These are phyloP conservation scores for Staphylotrichum tortipilum DNA, from an alignment of 495 filamentous ascomycete genomes.

Conservation along the genomic window DNA sequence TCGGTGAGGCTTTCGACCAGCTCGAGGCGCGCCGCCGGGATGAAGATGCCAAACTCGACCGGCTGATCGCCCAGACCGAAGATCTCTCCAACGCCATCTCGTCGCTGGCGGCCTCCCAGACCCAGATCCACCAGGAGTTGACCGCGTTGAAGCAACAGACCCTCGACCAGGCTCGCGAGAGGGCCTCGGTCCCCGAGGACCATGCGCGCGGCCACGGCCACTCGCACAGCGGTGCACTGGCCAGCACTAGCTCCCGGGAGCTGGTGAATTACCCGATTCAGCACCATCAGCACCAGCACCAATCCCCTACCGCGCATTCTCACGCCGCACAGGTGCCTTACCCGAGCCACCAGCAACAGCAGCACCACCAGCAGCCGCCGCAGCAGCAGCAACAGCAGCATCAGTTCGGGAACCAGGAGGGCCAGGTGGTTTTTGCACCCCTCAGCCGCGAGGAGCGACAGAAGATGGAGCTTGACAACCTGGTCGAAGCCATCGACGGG, in stretches of 20 bases:
- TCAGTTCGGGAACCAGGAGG: slow-evolving; percentile 21
- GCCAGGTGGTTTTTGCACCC: slow-evolving; percentile 28
- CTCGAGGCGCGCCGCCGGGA: slow-evolving; percentile 60
- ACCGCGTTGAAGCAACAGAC: slow-evolving; percentile 18
- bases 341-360: neutral
- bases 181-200: slow-evolving; percentile 3
- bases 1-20: slow-evolving; percentile 32
- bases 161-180: slow-evolving; percentile 16
- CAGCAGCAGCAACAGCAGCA: slow-evolving; percentile 14
- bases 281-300: slow-evolving; percentile 14
- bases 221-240: slow-evolving; percentile 13
- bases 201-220: slow-evolving; percentile 8
- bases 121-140: slow-evolving; percentile 30
- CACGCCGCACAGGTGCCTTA: slow-evolving; percentile 23
- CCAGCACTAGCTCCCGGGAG: slow-evolving; percentile 11
- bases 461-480: slow-evolving; percentile 53
- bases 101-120: slow-evolving; percentile 55
- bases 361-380: neutral
- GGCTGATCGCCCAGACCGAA: slow-evolving; percentile 64
- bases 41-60: slow-evolving; percentile 73
- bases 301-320: slow-evolving; percentile 16
- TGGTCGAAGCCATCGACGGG: slow-evolving; percentile 55
- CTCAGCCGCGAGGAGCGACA: slow-evolving; percentile 31
- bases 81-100: slow-evolving; percentile 64
- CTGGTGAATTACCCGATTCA: slow-evolving; percentile 19